Evolutionary conservation across 2,329 filamentous ascomycete genomes (phyloP).

Genomic region (Dactylellina drechsleri): DNA sequence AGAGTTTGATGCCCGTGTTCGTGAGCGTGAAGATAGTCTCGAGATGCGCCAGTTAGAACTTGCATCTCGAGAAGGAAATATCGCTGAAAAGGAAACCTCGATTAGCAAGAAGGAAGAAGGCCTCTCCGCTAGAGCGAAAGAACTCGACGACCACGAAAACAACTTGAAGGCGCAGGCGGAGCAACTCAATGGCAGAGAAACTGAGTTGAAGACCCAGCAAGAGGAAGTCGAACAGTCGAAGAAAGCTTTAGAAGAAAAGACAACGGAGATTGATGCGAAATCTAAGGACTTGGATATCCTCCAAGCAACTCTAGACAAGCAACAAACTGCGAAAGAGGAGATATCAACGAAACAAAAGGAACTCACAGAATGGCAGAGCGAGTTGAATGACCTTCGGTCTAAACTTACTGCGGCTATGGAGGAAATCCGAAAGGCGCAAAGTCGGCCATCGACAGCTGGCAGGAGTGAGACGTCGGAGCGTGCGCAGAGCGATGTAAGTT

Average conservation of each 20-base stretch:
- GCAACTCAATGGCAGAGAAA: conserved; percentile 9
- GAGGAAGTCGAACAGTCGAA: conserved; percentile 19
- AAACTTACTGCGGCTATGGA: conserved; percentile 38
- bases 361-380: conserved; percentile 25
- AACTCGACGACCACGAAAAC: conserved; percentile 18
- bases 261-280: conserved; percentile 16
- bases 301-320: conserved; percentile 30
- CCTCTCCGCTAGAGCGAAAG: conserved; percentile 11
- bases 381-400: conserved; percentile 27
- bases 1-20: conserved; percentile 10
- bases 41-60: background rate
- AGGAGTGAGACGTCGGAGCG: conserved; percentile 36
- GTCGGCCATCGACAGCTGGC: conserved; percentile 44
- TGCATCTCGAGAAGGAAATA: conserved; percentile 1
- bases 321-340: conserved; percentile 10
- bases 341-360: conserved; percentile 33
- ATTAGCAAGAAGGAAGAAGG: conserved; percentile 17
- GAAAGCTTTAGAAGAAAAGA: conserved; percentile 23
- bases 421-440: conserved; percentile 32
- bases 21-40: conserved; percentile 5
- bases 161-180: conserved; percentile 7
- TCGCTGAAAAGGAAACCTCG: background rate
- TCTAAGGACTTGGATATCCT: conserved; percentile 31
- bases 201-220: conserved; percentile 18
- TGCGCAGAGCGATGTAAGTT: conserved; percentile 29